These are phyloP conservation scores for Linaria vulgaris DNA, from an alignment of 257 asterid genomes.

Conservation along the genomic window DNA sequence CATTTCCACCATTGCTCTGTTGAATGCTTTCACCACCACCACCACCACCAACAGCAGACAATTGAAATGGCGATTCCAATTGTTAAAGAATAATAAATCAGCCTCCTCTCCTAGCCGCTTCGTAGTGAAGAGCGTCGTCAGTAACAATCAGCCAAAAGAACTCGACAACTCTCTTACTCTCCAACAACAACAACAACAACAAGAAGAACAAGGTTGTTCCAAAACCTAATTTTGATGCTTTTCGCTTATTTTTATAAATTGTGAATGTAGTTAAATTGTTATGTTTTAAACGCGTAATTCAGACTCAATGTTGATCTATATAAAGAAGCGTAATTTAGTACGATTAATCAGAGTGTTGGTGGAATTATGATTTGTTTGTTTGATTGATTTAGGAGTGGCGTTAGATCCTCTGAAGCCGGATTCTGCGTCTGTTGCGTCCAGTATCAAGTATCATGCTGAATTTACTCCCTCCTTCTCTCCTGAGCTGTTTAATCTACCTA, in stretches of 20 bases:
- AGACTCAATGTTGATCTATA: background rate
- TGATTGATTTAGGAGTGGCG: conserved; percentile 31
- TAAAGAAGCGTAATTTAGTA: no score
- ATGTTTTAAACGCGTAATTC: background rate
- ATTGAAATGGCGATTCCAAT: conserved; percentile 40
- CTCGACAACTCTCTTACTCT: conserved; percentile 26
- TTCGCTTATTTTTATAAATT: background rate
- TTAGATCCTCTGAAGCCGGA: conserved; percentile 47
- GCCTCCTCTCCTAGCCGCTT: conserved; percentile 32
- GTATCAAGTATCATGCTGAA: conserved; percentile 62
- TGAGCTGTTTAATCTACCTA: conserved; percentile 46
- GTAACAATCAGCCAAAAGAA: conserved; percentile 33
- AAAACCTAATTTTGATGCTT: background rate
- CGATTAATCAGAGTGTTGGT: background rate
- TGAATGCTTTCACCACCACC: conserved; percentile 24
- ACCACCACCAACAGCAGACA: conserved; percentile 24
- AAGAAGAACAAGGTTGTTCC: conserved; percentile 1
- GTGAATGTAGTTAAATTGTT: background rate
- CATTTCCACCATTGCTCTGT: conserved; percentile 27
- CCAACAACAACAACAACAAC: conserved; percentile 27
- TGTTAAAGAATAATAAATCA: conserved; percentile 20
- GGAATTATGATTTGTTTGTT: background rate
- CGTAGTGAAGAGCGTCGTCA: conserved; percentile 45
- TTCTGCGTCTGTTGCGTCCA: conserved; percentile 51
- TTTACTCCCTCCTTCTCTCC: conserved; percentile 63